Evolutionary conservation across 352 stramenopile species (phyloP), one percentile per base, ranked within the genome.

Genomic region (Salisapilia sapeloensis): DNA sequence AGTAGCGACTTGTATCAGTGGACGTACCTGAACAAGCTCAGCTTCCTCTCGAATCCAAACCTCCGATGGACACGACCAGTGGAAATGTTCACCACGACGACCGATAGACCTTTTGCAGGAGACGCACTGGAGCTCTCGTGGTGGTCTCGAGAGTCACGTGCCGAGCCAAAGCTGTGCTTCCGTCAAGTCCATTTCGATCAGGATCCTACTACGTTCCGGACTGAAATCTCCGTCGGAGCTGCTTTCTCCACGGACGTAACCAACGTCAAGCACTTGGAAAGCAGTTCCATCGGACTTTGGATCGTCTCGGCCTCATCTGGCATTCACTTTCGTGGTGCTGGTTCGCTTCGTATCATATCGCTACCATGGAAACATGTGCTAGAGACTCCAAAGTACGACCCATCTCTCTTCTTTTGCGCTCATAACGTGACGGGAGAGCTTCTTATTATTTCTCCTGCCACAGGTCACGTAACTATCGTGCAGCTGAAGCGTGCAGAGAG

Each of bases 361-460:
- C 38, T 71, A 5, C 29, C 23, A 18, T 86, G 70, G 72, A 23
- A 32, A 8, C 11, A 33, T 1, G 19, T 55, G 35, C 43, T 65
- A 0, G 29, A 29, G 4, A 19, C 25, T 26, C 17, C 16, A 15
- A 3, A 36, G 16, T 9, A 19, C 33, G 13, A 33, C 19, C 1
- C 13, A 50, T 10, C 28, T 66, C 12, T 37, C 65, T 13, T 40
- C 42, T 0, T 81, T 61, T 30, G n/a, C n/a, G 21, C 77, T 2
- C 76, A 89, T 27, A 75, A 50, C 27, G 50, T 85, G 25, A 91
- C 76, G n/a, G 70, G 76, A 4, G 72, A 86, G 37, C 48, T 89
- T 4, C 28, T 89, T 16, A 43, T 77, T 22, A 14, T 89, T 0
- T 36, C 56, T 5, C 49, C 48, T 1, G 20, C 31, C 3, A 51